Evolutionary conservation across 2,329 filamentous ascomycete genomes (phyloP).

Genomic region (Epichloe elymi): DNA sequence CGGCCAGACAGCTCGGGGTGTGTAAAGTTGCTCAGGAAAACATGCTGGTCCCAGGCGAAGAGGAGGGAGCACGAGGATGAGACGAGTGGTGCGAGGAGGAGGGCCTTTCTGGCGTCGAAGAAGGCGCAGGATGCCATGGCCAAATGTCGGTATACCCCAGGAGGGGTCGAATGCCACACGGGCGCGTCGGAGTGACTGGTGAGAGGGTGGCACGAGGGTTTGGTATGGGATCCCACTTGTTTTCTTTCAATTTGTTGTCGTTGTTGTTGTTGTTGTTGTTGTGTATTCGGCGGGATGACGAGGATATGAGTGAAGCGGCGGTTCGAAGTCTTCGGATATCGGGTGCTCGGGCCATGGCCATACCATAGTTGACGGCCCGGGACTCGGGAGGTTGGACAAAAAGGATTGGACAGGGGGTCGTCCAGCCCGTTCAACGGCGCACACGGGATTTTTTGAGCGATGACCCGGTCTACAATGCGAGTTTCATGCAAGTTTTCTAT

Average conservation of each 20-base stretch:
- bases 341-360: background rate
- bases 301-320: background rate
- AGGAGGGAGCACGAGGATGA: constrained; percentile 33
- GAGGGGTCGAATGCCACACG: background rate
- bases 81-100: constrained; percentile 31
- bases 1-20: constrained; percentile 14
- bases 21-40: constrained; percentile 27
- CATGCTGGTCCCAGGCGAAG: constrained; percentile 30
- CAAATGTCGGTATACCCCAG: too few species aligned
- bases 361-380: background rate
- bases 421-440: background rate
- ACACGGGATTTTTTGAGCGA: background rate
- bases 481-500: too few species aligned
- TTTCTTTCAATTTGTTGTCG: background rate
- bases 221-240: too few species aligned
- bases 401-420: background rate
- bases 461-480: too few species aligned
- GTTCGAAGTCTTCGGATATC: background rate
- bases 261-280: background rate
- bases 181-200: background rate
- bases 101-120: constrained; percentile 22
- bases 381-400: background rate
- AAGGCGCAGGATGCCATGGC: constrained; percentile 25
- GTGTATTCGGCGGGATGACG: background rate
- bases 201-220: too few species aligned